Evolutionary conservation across 2,329 filamentous ascomycete species (phyloP), one percentile per base, ranked within the genome.

Genomic region (Tolypocladium album): DNA sequence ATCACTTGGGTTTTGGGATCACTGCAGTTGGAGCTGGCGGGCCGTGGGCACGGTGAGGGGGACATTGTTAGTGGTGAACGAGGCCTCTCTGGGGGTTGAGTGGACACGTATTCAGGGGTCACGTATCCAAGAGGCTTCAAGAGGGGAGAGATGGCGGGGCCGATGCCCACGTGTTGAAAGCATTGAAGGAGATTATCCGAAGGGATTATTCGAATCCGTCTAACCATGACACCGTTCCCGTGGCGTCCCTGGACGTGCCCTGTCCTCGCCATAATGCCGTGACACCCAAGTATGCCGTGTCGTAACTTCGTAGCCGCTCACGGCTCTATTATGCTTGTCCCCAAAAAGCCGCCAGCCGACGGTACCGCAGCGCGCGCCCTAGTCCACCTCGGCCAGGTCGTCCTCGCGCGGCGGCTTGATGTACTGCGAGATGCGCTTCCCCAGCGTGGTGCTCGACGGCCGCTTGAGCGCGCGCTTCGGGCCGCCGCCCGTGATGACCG

Each of bases 381-480:
- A 38, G 50, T 36, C 31, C 20, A 38, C 50, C 50, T 55, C 50
- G 9, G 31, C 50, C 15, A 22, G 27, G 9, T 52, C 31, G 20
- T 55, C 55, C 50, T 57, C 56, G 36, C 40, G 53, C 36, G 64
- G 53, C n/a, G 64, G 64, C 53, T 60, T 64, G 31, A 66, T 59
- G 31, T 66, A 66, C 55, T 66, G 62, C 2, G 60, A 60, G 13
- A 66, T 53, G 8, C 61, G 61, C 12, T 59, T 24, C n/a, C 57
- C 59, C 59, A 64, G 15, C 4, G 62, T 57, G 58, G 50, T 59
- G 55, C 60, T 59, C n/a, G 58, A 55, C 36, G 56, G 58, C 39
- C 43, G 42, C 15, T 43, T 20, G 12, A 59, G 31, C 24, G 50
- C 12, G 38, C 39, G 58, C 5, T 6, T 34, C 20, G 27, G 1